These are phyloP conservation scores for Diplodia scrobiculata DNA, from an alignment of 2,329 filamentous ascomycete species.

Conservation along the genomic window DNA sequence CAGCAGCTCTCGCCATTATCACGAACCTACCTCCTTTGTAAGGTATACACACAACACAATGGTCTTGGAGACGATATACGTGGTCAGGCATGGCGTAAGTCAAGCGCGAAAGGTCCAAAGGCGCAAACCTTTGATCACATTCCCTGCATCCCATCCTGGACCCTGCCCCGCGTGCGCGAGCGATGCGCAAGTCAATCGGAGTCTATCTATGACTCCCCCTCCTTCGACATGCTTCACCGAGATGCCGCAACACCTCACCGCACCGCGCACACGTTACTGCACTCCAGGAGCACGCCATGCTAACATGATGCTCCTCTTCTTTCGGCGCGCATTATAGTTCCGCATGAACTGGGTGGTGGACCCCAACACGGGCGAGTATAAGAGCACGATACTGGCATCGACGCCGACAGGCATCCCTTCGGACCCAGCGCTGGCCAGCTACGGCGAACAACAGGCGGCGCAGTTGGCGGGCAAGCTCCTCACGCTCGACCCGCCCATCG, in stretches of 20 bases:
- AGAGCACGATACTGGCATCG: conserved; percentile 57
- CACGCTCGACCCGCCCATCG: conserved; percentile 65
- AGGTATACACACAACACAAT: conserved; percentile 32
- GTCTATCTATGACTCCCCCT: conserved; percentile 29
- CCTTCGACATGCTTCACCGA: not conserved
- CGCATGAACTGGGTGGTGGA: conserved; percentile 89
- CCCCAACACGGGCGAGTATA: conserved; percentile 75
- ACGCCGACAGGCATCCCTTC: conserved; percentile 86
- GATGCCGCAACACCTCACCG: not conserved
- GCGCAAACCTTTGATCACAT: not conserved
- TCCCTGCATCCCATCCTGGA: conserved; percentile 20
- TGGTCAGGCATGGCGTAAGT: conserved; percentile 56
- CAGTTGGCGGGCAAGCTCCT: conserved; percentile 71
- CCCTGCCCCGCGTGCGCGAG: conserved; percentile 5
- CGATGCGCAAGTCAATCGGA: conserved; percentile 6
- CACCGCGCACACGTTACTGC: not conserved
- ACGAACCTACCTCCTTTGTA: not conserved
- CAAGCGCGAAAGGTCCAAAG: not conserved
- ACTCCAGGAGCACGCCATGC: conserved; percentile 28
- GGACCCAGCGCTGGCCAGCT: conserved; percentile 82
- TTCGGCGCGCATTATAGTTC: conserved; percentile 60
- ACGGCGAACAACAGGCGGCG: conserved; percentile 80
- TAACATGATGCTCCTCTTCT: conserved; percentile 29
- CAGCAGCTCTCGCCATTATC: conserved; percentile 14
- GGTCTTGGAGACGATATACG: conserved; percentile 53